Evolutionary conservation across 306 rosid genomes (phyloP), one percentile per base, ranked within the genome.

Genomic region (Erythrophleum fordii): DNA sequence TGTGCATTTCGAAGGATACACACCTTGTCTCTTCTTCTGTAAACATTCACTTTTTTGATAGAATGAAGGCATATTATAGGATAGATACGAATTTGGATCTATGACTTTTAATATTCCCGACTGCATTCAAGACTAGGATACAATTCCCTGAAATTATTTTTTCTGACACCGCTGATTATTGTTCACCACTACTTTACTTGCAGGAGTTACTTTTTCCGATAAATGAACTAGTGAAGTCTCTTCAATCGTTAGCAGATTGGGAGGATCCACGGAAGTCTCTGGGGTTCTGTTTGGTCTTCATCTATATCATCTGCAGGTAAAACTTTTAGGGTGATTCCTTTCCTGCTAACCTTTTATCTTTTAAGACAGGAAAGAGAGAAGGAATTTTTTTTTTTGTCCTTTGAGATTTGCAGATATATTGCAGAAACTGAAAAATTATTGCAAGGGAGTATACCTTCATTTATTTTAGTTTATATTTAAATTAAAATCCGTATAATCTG

Each of bases 191-290:
- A 60, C 80, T n/a, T 56, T 56, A 56, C 35, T 86, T 84, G 61
- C 98, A 96, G 99, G 99, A 93, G 83, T 76, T 96, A 76, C 92
- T 96, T 68, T 85, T 64, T 80, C 99, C 99, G 17, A 23, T 96
- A 72, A 75, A 70, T 56, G 89, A 92, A 85, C 83, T 96, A 58
- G 83, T 90, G 82, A 89, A 82, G 76, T 87, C 59, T 69, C 91
- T 96, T 85, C 84, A 72, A 74, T 90, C 97, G 76, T 79, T 96
- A 87, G 94, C 88, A 17, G 52, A 72, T 67, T 96, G 99, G 99
- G 97, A 93, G 79, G 97, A 93, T 81, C 98, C 97, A 4, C 49
- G 83, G 87, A 91, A 92, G 88, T 96, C 99, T 53, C 70, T 77
- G 42, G 85, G 82, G 69, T 93, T 93, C 83, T 88, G 94, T 86